Conservation (phyloP, 2,329 filamentous ascomycete genomes). For the Neopestalotiopsis rosae region DNA sequence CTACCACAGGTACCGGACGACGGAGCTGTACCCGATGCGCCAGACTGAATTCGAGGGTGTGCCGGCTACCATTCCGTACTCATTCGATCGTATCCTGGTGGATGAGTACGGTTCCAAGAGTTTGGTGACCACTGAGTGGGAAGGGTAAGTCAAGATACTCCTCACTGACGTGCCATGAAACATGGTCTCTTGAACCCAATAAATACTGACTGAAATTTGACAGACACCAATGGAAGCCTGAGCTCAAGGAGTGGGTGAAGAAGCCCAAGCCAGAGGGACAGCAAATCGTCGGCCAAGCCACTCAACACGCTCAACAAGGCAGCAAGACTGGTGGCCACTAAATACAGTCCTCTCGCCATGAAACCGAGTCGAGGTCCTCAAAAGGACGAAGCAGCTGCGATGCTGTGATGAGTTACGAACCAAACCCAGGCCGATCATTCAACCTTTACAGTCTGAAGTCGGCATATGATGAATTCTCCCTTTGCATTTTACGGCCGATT, state of each 20-base stretch:
- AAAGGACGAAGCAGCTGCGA: not conserved
- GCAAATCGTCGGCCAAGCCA: not conserved
- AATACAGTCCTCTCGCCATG: not conserved
- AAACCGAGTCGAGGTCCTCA: not conserved
- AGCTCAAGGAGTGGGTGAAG: conserved; percentile 65
- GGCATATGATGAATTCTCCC: not conserved
- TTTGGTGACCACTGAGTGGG: conserved; percentile 63
- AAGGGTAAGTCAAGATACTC: conserved; percentile 56
- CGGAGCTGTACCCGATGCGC: conserved; percentile 79
- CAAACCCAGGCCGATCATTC: not conserved
- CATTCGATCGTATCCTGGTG: conserved; percentile 68
- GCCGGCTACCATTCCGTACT: conserved; percentile 70
- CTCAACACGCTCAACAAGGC: not conserved
- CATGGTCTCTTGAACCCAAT: not conserved
- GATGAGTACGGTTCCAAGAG: conserved; percentile 70
- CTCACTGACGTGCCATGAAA: not conserved
- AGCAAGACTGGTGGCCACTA: not conserved
- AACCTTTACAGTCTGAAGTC: not conserved
- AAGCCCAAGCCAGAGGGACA: conserved; percentile 32
- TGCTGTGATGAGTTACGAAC: not conserved
- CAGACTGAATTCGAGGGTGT: conserved; percentile 78
- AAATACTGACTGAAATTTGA: conserved; percentile 16
- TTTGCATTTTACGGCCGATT: not conserved
- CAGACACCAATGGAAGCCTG: conserved; percentile 66
- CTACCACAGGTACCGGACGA: conserved; percentile 70